Conservation (phyloP, 257 asterid genomes). For the Eucommia ulmoides region DNA sequence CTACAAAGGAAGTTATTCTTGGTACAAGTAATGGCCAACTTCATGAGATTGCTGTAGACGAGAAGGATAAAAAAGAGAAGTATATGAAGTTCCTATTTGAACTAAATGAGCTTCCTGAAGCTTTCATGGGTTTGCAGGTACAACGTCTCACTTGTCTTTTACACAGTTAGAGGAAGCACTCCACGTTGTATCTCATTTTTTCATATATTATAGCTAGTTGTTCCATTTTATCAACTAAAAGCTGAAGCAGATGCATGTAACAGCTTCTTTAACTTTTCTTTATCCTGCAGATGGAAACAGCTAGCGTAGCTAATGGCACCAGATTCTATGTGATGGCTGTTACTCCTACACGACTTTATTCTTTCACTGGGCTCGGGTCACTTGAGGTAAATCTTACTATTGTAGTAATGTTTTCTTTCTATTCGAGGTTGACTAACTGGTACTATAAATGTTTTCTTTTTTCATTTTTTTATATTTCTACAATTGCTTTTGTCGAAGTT, state of each 20-base stretch:
- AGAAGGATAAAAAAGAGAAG: conserved; percentile 96
- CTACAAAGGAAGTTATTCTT: conserved; percentile 84
- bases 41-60: conserved; percentile 79
- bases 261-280: conserved; percentile 4
- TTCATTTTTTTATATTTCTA: no score
- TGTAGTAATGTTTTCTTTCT: no score
- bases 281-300: conserved; percentile 81
- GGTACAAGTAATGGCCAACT: conserved; percentile 92
- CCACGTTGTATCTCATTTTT: no score
- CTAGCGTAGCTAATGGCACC: conserved; percentile 43
- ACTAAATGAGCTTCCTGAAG: conserved; percentile 82
- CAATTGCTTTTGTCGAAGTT: no score
- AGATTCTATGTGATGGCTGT: conserved; percentile 95
- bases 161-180: not conserved
- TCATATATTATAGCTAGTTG: no score
- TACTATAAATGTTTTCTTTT: no score
- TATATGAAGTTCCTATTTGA: conserved; percentile 69
- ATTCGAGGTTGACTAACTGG: no score
- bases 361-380: conserved; percentile 87
- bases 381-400: conserved; percentile 75
- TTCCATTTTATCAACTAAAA: no score
- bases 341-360: conserved; percentile 93
- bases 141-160: conserved; percentile 2
- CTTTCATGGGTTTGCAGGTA: conserved; percentile 94
- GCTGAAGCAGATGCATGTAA: not conserved